Percentiles rank a stretch among this genome's conserved stretches.
Evolutionary conservation across 768 basidiomycete species (phyloP).

Genomic region (Cystobasidiopsis lactophilus): DNA sequence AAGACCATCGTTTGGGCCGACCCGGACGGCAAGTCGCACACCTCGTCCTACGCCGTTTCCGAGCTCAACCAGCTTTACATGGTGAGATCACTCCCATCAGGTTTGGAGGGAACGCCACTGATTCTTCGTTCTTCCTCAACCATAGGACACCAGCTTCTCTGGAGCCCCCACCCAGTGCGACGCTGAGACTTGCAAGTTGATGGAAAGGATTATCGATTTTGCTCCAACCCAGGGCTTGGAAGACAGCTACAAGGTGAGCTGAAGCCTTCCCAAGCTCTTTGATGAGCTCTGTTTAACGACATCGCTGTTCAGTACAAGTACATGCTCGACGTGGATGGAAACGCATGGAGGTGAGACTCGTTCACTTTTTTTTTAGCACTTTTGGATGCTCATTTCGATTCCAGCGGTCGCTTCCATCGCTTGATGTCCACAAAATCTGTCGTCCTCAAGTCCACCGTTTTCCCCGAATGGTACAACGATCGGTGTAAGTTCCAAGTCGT

Average conservation of each 20-base stretch:
- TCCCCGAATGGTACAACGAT: conserved; percentile 44
- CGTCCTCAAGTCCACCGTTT: conserved; percentile 73
- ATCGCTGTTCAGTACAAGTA: conserved; percentile 58
- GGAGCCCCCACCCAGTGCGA: conserved; percentile 51
- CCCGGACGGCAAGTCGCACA: conserved; percentile 30
- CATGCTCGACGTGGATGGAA: conserved; percentile 75
- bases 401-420: conserved; percentile 33
- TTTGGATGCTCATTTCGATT: conserved; percentile 34
- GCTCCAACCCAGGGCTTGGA: conserved; percentile 26
- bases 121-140: too few relatives aligned
- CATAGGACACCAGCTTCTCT: conserved; percentile 52
- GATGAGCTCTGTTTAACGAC: too few relatives aligned
- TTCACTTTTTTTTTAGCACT: too few relatives aligned
- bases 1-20: conserved; percentile 25
- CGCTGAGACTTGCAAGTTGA: conserved; percentile 31
- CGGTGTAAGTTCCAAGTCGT: conserved; percentile 24
- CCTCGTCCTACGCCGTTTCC: conserved; percentile 20
- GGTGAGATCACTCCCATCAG: conserved; percentile 20
- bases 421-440: conserved; percentile 64
- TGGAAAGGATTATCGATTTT: conserved; percentile 32
- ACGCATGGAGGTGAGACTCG: conserved; percentile 90
- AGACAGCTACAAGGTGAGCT: conserved; percentile 26
- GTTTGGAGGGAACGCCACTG: too few relatives aligned
- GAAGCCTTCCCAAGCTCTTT: too few relatives aligned
- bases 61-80: conserved; percentile 54